Percentiles rank a stretch among this genome's conserved stretches.
Evolutionary conservation across 495 filamentous ascomycete species (phyloP).

Genomic region (Xylaria telfairii): DNA sequence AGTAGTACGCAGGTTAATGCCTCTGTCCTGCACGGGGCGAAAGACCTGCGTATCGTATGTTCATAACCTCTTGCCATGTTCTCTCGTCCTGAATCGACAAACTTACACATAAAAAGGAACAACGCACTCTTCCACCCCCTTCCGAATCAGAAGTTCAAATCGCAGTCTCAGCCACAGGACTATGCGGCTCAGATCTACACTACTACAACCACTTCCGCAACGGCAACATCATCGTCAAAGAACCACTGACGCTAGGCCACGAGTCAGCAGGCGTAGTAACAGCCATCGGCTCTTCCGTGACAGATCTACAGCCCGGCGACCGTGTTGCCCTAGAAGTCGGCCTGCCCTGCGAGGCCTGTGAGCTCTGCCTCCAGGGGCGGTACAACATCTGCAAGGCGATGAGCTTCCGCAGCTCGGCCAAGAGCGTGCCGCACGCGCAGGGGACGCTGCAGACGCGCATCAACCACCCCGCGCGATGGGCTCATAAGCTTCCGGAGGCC

Average conservation of each 20-base stretch:
- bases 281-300: constrained; percentile 56
- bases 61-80: neutral
- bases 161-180: constrained; percentile 62
- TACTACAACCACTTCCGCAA: constrained; percentile 73
- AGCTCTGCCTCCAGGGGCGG: constrained; percentile 67
- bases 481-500: constrained; percentile 66
- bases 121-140: constrained; percentile 49
- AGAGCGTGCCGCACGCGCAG: constrained; percentile 78
- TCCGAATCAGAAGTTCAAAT: constrained; percentile 62
- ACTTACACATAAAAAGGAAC: constrained; percentile 47
- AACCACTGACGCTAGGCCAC: constrained; percentile 68
- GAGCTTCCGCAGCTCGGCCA: constrained; percentile 80
- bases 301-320: constrained; percentile 62
- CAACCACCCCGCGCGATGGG: constrained; percentile 75
- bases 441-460: constrained; percentile 82
- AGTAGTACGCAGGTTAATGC: constrained; percentile 53
- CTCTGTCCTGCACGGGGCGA: constrained; percentile 72
- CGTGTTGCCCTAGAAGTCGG: constrained; percentile 84
- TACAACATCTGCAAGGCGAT: constrained; percentile 89
- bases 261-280: constrained; percentile 65
- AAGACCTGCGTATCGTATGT: constrained; percentile 69
- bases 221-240: constrained; percentile 67
- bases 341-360: constrained; percentile 74
- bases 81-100: neutral
- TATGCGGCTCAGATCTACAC: constrained; percentile 74